phyloP scores from a whole-genome alignment of 1,139 yeast species.

The Petasospora rhodanensis region DNA sequence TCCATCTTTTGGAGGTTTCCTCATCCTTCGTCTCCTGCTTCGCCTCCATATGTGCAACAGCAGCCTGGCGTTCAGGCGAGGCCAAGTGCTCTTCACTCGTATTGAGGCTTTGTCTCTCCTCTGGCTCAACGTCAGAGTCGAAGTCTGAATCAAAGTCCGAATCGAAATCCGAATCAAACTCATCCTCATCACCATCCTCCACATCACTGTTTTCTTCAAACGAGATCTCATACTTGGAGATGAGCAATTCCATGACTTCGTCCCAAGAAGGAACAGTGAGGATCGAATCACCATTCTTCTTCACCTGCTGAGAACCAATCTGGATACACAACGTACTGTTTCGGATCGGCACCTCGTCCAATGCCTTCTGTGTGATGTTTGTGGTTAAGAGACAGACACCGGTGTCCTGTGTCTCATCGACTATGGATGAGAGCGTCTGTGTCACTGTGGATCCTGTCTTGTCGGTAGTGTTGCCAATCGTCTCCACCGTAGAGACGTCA shows the following conservation, averaged over 20 bases:
- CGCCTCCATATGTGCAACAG: no score
- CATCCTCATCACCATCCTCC: no score
- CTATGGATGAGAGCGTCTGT: no score
- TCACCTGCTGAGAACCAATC: constrained; percentile 3
- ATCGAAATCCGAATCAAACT: constrained; percentile 5
- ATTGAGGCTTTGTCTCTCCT: constrained; percentile 1
- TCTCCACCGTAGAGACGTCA: constrained; percentile 1
- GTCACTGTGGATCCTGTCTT: no score
- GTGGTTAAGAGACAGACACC: constrained; percentile 14
- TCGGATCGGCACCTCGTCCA: constrained; percentile 11
- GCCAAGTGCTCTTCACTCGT: constrained; percentile 2
- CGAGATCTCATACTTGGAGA: constrained; percentile 12
- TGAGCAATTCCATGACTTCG: constrained; percentile 22
- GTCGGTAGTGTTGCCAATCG: constrained; percentile 9
- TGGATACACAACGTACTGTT: constrained; percentile 13
- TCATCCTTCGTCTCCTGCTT: no score
- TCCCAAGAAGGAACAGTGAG: constrained; percentile 19
- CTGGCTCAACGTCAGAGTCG: constrained; percentile 18
- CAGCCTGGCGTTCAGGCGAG: constrained; percentile 1
- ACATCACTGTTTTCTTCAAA: constrained; percentile 10
- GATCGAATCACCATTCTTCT: no score
- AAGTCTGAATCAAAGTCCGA: constrained; percentile 10
- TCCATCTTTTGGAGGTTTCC: constrained; percentile 19
- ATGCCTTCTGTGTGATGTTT: constrained; percentile 1
- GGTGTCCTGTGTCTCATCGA: not conserved